Conservation (phyloP, 768 basidiomycete genomes). For the Lactifluus piperatus region DNA sequence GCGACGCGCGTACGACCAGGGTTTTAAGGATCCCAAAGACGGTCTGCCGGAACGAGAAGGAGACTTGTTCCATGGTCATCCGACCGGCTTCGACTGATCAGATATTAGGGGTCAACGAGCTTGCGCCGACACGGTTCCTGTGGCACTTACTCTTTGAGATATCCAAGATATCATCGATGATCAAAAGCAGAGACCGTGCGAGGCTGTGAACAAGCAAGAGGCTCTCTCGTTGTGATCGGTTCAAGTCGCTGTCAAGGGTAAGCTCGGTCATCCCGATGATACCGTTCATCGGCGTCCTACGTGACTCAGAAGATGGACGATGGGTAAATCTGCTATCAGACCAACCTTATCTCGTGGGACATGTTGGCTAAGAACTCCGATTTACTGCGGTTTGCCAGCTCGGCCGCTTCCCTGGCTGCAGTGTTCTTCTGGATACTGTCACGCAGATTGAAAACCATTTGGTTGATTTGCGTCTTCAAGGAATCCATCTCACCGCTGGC, state of each 20-base stretch:
- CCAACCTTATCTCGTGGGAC: conserved; percentile 88
- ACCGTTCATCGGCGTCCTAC: conserved; percentile 99
- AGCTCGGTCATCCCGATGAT: conserved; percentile 99
- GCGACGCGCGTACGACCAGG: conserved; percentile 92
- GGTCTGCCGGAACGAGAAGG: conserved; percentile 93
- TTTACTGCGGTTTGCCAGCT: conserved; percentile 95
- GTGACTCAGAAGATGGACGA: not conserved
- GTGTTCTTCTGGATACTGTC: conserved; percentile 99
- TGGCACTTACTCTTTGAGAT: conserved; percentile 89
- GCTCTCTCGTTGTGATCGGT: conserved; percentile 90
- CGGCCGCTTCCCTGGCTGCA: conserved; percentile 92
- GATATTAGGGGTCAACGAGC: conserved; percentile 12
- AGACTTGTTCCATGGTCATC: conserved; percentile 99
- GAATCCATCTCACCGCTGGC: conserved; percentile 99
- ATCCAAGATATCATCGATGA: conserved; percentile 99
- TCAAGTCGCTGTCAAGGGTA: conserved; percentile 93
- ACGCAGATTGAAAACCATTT: conserved; percentile 97
- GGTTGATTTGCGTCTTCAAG: conserved; percentile 96
- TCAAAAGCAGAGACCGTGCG: conserved; percentile 85
- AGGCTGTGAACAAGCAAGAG: conserved; percentile 91
- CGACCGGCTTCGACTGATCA: conserved; percentile 88
- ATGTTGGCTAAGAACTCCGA: conserved; percentile 99
- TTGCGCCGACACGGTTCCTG: not conserved
- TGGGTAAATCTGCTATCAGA: not conserved
- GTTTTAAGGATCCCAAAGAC: conserved; percentile 98